A percentile compares a stretch with the other conserved stretches of the same genome.
Conservation (phyloP, 2,329 filamentous ascomycete species). For the Cordyceps cicadae region DNA sequence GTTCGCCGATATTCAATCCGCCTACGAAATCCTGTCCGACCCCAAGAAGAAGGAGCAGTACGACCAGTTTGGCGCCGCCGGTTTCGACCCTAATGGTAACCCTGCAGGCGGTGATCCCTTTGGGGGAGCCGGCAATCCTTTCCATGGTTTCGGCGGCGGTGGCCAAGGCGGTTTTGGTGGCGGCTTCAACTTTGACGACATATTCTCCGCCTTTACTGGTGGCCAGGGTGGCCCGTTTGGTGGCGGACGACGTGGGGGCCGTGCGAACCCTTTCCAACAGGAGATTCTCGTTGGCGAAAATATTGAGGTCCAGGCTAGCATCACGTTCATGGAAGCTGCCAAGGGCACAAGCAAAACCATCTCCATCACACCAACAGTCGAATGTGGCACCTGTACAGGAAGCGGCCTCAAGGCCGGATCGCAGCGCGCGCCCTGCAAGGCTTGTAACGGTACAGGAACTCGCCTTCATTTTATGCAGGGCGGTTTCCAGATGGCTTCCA, state of each 20-base stretch:
- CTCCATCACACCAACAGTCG: slow-evolving; percentile 68
- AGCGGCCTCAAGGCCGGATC: slow-evolving; percentile 77
- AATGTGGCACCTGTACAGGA: slow-evolving; percentile 76
- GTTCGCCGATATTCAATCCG: slow-evolving; percentile 84
- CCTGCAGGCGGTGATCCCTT: slow-evolving; percentile 53
- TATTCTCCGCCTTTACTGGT: slow-evolving; percentile 79
- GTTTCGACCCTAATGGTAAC: slow-evolving; percentile 70
- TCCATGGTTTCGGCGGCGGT: slow-evolving; percentile 49
- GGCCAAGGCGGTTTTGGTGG: slow-evolving; percentile 63
- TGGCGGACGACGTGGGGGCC: slow-evolving; percentile 42
- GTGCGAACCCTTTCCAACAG: slow-evolving; percentile 59
- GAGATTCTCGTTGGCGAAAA: slow-evolving; percentile 88
- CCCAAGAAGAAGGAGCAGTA: slow-evolving; percentile 87
- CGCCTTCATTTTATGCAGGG: slow-evolving; percentile 83
- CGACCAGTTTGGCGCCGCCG: slow-evolving; percentile 81
- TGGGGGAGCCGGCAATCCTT: slow-evolving; percentile 56
- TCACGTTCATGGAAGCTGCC: slow-evolving; percentile 93
- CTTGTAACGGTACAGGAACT: slow-evolving; percentile 79
- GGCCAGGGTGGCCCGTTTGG: slow-evolving; percentile 43
- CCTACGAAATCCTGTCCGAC: slow-evolving; percentile 90
- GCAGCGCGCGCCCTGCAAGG: slow-evolving; percentile 63
- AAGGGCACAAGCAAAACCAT: slow-evolving; percentile 89
- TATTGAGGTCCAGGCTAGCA: slow-evolving; percentile 87
- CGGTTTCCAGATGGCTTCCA: slow-evolving; percentile 92
- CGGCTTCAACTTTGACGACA: slow-evolving; percentile 91